Evolutionary conservation across 495 filamentous ascomycete genomes (phyloP).

Genomic region (Neurospora sp.): DNA sequence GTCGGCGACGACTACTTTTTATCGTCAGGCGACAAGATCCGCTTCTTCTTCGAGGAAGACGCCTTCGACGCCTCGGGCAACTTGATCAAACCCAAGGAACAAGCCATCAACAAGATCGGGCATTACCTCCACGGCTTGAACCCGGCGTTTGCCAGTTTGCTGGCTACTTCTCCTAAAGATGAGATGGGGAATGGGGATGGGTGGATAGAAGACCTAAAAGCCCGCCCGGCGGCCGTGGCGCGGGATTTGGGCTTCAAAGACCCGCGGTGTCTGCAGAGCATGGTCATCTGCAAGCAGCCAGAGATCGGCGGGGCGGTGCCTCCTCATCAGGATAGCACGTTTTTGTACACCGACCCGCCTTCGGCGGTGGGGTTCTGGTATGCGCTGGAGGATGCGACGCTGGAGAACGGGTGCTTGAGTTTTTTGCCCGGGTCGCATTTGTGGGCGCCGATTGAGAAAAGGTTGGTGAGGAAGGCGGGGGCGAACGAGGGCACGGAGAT

Average conservation of each 20-base stretch:
- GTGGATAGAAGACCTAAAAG: constrained; percentile 9
- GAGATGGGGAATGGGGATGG: neutral
- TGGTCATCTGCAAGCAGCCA: constrained; percentile 98
- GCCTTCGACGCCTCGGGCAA: constrained; percentile 49
- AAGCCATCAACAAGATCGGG: constrained; percentile 93
- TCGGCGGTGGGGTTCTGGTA: constrained; percentile 93
- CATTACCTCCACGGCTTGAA: constrained; percentile 76
- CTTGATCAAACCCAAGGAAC: constrained; percentile 65
- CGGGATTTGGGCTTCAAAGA: constrained; percentile 60
- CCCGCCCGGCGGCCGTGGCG: constrained; percentile 52
- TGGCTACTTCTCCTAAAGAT: constrained; percentile 36
- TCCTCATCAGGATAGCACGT: constrained; percentile 83
- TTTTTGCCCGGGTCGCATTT: constrained; percentile 75
- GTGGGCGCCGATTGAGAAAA: constrained; percentile 48
- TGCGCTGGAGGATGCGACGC: constrained; percentile 82
- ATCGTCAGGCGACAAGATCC: constrained; percentile 74
- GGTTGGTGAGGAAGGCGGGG: constrained; percentile 61
- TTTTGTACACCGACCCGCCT: constrained; percentile 85
- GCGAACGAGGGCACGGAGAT: constrained; percentile 39
- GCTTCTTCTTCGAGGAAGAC: constrained; percentile 95
- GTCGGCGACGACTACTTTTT: constrained; percentile 96
- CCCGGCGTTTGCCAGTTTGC: constrained; percentile 56
- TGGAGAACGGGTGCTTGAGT: constrained; percentile 76
- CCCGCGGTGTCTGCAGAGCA: constrained; percentile 71
- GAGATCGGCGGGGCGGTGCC: constrained; percentile 85